These are phyloP conservation scores for Sporothrix curviconia DNA, from an alignment of 2,329 filamentous ascomycete genomes.

Conservation along the genomic window DNA sequence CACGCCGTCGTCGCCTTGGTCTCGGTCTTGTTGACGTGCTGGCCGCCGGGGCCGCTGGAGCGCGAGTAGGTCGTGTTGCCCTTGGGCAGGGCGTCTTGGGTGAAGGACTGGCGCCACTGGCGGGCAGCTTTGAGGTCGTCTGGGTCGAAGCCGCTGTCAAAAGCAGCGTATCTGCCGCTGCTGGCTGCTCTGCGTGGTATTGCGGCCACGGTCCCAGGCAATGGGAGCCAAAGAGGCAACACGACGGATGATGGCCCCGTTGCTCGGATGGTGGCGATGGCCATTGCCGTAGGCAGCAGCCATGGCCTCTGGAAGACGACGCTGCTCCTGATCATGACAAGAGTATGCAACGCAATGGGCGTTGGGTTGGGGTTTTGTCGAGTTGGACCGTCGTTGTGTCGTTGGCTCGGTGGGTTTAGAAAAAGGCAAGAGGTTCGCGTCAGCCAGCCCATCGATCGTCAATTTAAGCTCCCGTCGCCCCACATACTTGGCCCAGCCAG, in stretches of 20 bases:
- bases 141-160: constrained; percentile 43
- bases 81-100: constrained; percentile 37
- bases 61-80: constrained; percentile 49
- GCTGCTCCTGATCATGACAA: no score
- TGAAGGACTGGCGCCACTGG: constrained; percentile 43
- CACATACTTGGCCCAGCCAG: no score
- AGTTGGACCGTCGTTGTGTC: not conserved
- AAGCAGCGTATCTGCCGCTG: constrained; percentile 40
- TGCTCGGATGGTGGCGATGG: not conserved
- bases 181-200: not conserved
- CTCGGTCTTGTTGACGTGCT: constrained; percentile 61
- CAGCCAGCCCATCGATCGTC: not conserved
- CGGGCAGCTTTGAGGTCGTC: constrained; percentile 46
- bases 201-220: not conserved
- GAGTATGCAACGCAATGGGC: no score
- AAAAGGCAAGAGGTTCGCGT: constrained; percentile 2
- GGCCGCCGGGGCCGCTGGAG: constrained; percentile 55
- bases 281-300: not conserved
- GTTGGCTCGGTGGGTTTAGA: no score
- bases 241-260: no score
- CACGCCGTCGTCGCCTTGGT: constrained; percentile 52
- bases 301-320: not conserved
- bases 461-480: not conserved
- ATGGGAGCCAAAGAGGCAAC: no score
- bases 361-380: no score